These are phyloP conservation scores for Tricladium varicosporioides DNA, from an alignment of 2,329 filamentous ascomycete species.

Conservation along the genomic window DNA sequence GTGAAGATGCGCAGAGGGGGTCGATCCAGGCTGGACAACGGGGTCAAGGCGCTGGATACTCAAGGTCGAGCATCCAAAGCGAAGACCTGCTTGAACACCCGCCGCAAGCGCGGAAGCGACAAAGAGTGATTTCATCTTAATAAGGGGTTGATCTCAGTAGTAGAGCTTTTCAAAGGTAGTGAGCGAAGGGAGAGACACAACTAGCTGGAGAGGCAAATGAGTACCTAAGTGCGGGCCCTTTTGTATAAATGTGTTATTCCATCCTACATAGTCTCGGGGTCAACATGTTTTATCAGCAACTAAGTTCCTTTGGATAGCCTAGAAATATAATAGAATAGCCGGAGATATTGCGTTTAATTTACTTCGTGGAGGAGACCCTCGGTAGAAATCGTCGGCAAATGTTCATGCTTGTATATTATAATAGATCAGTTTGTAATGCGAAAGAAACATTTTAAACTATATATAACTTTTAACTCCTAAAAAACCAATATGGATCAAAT, in stretches of 20 bases:
- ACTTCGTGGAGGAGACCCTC: not conserved
- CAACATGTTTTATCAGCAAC: not conserved
- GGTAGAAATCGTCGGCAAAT: not conserved
- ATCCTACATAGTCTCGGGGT: not conserved
- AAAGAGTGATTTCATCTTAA: constrained; percentile 15
- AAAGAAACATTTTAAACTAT: not conserved
- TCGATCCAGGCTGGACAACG: constrained; percentile 18
- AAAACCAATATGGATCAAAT: not conserved
- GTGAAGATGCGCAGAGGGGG: constrained; percentile 17
- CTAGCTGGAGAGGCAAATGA: not conserved
- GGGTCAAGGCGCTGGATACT: constrained; percentile 19
- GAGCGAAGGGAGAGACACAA: not conserved
- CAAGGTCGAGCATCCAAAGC: constrained; percentile 18
- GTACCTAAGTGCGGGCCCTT: not conserved
- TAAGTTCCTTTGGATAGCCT: not conserved
- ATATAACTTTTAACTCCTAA: not conserved
- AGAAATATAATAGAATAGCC: not conserved
- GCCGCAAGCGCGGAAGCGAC: constrained; percentile 5
- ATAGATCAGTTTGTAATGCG: not conserved
- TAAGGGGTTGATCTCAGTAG: not conserved
- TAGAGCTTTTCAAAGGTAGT: not conserved
- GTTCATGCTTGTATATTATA: not conserved
- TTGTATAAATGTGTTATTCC: not conserved
- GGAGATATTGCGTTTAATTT: not conserved
- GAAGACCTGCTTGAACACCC: constrained; percentile 13